Base-by-base conservation (phyloP, 2,329 filamentous ascomycete genomes). In the Fusarium mundagurra region DNA sequence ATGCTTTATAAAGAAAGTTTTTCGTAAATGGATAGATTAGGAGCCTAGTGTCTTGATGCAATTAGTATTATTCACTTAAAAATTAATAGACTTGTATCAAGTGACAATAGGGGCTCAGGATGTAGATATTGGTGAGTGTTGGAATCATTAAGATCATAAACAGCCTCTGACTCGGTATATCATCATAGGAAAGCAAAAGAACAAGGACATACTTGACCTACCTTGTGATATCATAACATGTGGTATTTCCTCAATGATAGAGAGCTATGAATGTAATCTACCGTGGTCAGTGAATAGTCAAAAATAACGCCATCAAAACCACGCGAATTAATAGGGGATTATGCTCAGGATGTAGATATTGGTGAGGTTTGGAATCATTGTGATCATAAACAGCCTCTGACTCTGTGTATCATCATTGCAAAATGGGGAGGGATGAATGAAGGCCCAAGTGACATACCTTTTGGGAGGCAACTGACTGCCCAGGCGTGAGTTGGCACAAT, bases 311-410 rank as follows among this genome's bases (percentile, higher is more conserved):
- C 31, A 38, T 73, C 13, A 41, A 44, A 61, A 50, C 24, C 16
- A 48, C 44, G 17, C 41, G 38, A n/a, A 24, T 59, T 38, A 36
- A 44, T 27, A 43, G 16, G 36, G 16, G 14, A 4, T 36, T 51
- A 44, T 66, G 55, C 61, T 73, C 70, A 72, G 70, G 69, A 69
- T 69, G 65, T 76, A 76, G 73, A 77, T 72, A 69, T 67, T 69
- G 70, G 80, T 82, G 82, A 82, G 76, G 64, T 76, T 82, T 80
- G 74, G 77, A 84, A 84, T 84, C 82, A 84, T 75, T 53, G 61
- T 66, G 62, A 81, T 85, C 84, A 86, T 86, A 85, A 86, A 86
- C 84, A 86, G 84, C 84, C 84, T 86, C 84, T 85, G 83, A 83
- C 83, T 84, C 83, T 82, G 79, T 74, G 68, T 80, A 83, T 78